Percentiles rank a stretch among this genome's conserved stretches.
These are phyloP conservation scores for Decorospora gaudefroyi DNA, from an alignment of 2,329 filamentous ascomycete genomes.

Conservation along the genomic window DNA sequence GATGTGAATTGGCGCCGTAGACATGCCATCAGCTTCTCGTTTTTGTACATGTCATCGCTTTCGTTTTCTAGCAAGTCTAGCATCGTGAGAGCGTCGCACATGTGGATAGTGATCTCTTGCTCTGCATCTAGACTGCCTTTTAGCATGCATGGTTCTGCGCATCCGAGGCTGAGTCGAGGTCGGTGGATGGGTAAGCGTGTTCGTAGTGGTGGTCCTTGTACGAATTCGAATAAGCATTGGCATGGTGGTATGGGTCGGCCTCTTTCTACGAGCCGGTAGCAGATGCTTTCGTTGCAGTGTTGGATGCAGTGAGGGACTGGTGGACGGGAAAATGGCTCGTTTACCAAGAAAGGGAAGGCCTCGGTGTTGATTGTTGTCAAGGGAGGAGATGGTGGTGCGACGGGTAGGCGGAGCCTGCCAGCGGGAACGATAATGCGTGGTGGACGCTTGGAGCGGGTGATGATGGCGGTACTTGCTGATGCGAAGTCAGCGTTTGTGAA, in stretches of 20 bases:
- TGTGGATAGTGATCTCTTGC: neutral
- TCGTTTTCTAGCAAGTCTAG: neutral
- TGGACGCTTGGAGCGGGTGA: neutral
- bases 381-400: conserved; percentile 9
- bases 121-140: neutral
- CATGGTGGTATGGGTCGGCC: neutral
- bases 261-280: neutral
- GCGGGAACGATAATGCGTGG: neutral
- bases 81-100: neutral
- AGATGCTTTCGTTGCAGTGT: neutral
- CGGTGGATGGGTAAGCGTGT: too few relatives aligned
- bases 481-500: conserved; percentile 4
- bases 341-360: conserved; percentile 6
- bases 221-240: neutral
- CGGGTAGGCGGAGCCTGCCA: neutral
- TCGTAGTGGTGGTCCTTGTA: neutral
- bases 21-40: neutral
- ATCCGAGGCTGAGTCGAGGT: too few relatives aligned
- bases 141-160: neutral
- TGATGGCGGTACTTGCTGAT: neutral
- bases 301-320: neutral
- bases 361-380: conserved; percentile 7
- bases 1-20: too few relatives aligned
- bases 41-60: neutral
- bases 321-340: neutral